Evolutionary conservation across 2,329 filamentous ascomycete genomes (phyloP).

Genomic region (Penicillium sp.): DNA sequence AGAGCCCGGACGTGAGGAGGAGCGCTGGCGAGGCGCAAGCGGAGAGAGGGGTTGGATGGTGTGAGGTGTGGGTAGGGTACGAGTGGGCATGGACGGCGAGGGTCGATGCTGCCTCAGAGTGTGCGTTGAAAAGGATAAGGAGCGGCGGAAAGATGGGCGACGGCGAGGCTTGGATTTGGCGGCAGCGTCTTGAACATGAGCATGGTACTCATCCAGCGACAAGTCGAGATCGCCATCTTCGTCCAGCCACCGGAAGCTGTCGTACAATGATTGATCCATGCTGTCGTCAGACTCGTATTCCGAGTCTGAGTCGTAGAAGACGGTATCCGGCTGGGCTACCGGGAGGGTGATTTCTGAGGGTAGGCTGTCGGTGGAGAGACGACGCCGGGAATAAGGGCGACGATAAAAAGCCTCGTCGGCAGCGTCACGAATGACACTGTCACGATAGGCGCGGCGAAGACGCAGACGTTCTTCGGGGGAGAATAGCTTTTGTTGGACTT

Average conservation of each 20-base stretch:
- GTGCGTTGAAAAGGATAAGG: slow-evolving; percentile 70
- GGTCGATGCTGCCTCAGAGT: slow-evolving; percentile 56
- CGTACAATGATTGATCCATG: slow-evolving; percentile 60
- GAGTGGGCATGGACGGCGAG: slow-evolving; percentile 46
- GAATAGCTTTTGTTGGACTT: slow-evolving; percentile 70
- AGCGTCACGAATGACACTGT: slow-evolving; percentile 58
- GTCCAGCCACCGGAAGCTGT: slow-evolving; percentile 74
- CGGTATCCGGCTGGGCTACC: slow-evolving; percentile 25
- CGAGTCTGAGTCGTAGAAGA: slow-evolving; percentile 31
- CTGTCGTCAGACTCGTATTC: slow-evolving; percentile 31
- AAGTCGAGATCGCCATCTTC: slow-evolving; percentile 73
- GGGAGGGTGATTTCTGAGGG: slow-evolving; percentile 17
- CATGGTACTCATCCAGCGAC: slow-evolving; percentile 70
- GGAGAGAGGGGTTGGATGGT: slow-evolving; percentile 41
- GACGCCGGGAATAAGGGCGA: slow-evolving; percentile 41
- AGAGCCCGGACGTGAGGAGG: slow-evolving; percentile 44
- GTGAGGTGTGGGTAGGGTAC: slow-evolving; percentile 41
- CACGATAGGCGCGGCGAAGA: slow-evolving; percentile 55
- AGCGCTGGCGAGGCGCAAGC: slow-evolving; percentile 29
- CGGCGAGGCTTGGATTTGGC: slow-evolving; percentile 30
- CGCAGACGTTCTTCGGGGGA: slow-evolving; percentile 70
- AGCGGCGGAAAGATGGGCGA: slow-evolving; percentile 67
- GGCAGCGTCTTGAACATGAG: slow-evolving; percentile 58
- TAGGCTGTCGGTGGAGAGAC: slow-evolving; percentile 28
- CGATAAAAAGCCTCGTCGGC: slow-evolving; percentile 61